Conservation (phyloP, 2,329 filamentous ascomycete genomes). For the Aspergillus udagawae region DNA sequence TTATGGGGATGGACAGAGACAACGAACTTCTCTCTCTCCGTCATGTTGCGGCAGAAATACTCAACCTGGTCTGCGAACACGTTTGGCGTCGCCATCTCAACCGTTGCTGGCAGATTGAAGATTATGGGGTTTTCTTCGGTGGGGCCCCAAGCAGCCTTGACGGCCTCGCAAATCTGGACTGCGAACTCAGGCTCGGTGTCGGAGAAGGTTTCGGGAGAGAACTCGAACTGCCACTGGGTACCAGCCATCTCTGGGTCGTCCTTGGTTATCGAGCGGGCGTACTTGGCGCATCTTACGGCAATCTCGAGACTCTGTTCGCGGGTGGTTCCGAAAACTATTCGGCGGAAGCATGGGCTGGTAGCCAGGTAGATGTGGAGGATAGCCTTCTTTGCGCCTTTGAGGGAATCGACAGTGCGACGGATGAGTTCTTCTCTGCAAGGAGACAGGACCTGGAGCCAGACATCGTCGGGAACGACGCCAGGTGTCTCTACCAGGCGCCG, state of each 20-base stretch:
- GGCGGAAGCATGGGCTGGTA: conserved; percentile 91
- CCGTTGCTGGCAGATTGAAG: conserved; percentile 94
- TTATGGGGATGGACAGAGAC: conserved; percentile 94
- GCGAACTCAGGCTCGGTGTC: conserved; percentile 83
- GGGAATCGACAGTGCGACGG: conserved; percentile 78
- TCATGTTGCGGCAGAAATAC: conserved; percentile 84
- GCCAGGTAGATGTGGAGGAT: conserved; percentile 95
- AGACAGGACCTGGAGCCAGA: conserved; percentile 86
- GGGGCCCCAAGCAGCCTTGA: conserved; percentile 90
- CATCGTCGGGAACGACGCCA: conserved; percentile 78
- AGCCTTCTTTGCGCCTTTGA: conserved; percentile 86
- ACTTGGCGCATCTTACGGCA: conserved; percentile 80
- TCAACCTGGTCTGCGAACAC: conserved; percentile 96
- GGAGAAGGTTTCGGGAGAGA: conserved; percentile 66
- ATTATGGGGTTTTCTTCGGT: conserved; percentile 77
- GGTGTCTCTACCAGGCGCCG: conserved; percentile 80
- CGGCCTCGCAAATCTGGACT: conserved; percentile 80
- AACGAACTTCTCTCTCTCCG: conserved; percentile 78
- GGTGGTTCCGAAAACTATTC: conserved; percentile 82
- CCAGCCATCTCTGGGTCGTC: conserved; percentile 56
- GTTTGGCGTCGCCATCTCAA: conserved; percentile 92
- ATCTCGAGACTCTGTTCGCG: conserved; percentile 77
- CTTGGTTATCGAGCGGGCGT: conserved; percentile 87
- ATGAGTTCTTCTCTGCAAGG: conserved; percentile 92
- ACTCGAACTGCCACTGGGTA: conserved; percentile 53